These are phyloP conservation scores for Eucalyptus decipiens DNA, from an alignment of 345 rosid species.

Conservation along the genomic window DNA sequence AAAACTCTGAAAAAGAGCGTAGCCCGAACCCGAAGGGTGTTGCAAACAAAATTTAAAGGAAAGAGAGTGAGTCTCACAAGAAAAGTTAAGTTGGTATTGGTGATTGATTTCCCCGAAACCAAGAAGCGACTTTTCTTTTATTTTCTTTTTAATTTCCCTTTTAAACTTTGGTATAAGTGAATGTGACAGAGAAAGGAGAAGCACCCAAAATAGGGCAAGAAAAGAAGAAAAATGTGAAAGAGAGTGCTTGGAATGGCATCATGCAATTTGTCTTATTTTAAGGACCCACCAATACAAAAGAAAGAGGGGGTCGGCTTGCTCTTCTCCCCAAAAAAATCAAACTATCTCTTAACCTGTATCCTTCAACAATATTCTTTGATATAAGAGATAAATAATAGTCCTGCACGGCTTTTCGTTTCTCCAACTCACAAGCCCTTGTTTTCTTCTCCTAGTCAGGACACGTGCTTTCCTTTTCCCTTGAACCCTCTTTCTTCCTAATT, in stretches of 20 bases:
- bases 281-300: not conserved
- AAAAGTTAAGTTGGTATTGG: not conserved
- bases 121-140: not conserved
- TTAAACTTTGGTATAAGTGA: not conserved
- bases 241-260: conserved; percentile 24
- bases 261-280: conserved; percentile 3
- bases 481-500: not conserved
- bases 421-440: not conserved
- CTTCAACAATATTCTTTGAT: not conserved
- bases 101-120: not conserved
- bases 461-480: not conserved
- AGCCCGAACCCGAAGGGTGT: not conserved
- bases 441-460: not conserved
- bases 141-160: not conserved
- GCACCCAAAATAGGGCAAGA: not conserved
- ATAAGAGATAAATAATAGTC: not conserved
- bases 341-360: not conserved
- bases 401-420: not conserved
- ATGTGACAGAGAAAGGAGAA: not conserved
- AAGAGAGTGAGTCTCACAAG: not conserved
- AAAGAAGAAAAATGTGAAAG: conserved; percentile 6
- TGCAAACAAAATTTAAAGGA: not conserved
- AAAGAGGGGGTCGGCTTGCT: not conserved
- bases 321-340: not conserved
- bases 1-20: not conserved